Percentiles rank a stretch among this genome's conserved stretches.
phyloP scores from a whole-genome alignment of 495 filamentous ascomycete genomes.

The Tetracladium setigerum region DNA sequence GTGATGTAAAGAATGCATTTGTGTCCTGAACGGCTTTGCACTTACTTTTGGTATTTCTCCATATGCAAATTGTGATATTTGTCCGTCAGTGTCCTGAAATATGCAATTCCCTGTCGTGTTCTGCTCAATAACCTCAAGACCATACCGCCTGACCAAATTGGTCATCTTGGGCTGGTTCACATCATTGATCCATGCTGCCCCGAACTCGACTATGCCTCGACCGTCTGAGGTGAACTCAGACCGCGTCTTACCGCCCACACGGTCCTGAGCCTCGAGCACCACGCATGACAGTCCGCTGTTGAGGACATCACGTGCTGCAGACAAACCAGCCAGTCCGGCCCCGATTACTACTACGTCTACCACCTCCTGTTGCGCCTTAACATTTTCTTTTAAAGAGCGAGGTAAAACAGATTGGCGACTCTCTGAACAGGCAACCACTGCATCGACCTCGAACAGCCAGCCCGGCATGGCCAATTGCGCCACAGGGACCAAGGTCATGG shows the following conservation, averaged over 20 bases:
- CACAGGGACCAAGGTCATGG: conserved; percentile 27
- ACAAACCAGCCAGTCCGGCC: conserved; percentile 40
- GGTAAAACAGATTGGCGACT: too few species aligned
- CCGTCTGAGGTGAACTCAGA: conserved; percentile 17
- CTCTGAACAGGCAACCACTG: conserved; percentile 26
- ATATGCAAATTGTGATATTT: conserved; percentile 21
- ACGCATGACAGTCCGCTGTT: conserved; percentile 32
- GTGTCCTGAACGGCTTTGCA: too few species aligned
- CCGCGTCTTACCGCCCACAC: conserved; percentile 45
- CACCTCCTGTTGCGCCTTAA: too few species aligned
- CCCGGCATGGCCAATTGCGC: conserved; percentile 22
- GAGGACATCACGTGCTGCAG: conserved; percentile 34
- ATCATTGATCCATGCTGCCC: conserved; percentile 47
- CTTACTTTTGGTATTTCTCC: conserved; percentile 27
- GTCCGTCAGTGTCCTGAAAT: conserved; percentile 26
- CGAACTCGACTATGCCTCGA: conserved; percentile 35
- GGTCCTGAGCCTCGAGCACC: conserved; percentile 41
- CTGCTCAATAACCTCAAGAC: conserved; percentile 35
- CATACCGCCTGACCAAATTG: conserved; percentile 27
- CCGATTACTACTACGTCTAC: conserved; percentile 42
- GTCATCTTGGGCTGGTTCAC: conserved; percentile 36
- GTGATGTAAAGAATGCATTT: too few species aligned
- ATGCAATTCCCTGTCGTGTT: conserved; percentile 29
- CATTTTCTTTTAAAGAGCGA: too few species aligned
- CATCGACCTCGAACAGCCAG: conserved; percentile 32